Percentiles rank a stretch among this genome's conserved stretches.
These are phyloP conservation scores for Penicillium crustosum DNA, from an alignment of 2,329 filamentous ascomycete genomes.

Conservation along the genomic window DNA sequence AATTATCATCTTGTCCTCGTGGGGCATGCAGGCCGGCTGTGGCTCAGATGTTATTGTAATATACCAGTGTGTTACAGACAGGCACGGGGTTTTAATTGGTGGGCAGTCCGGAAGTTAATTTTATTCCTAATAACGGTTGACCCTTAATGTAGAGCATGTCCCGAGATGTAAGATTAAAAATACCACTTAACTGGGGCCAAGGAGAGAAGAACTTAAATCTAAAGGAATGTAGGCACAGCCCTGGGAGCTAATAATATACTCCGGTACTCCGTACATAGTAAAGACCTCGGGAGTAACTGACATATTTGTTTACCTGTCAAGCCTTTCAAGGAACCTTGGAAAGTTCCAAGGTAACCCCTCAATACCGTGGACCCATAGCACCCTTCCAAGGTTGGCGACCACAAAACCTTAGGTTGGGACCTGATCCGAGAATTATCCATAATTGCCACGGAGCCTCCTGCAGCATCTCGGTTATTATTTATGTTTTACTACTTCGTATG, in stretches of 20 bases:
- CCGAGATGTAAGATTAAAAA: not conserved
- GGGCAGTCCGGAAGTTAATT: not conserved
- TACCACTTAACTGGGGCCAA: not conserved
- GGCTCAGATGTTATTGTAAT: not conserved
- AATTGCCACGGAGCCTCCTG: not conserved
- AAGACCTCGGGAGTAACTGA: no score
- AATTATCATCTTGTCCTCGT: not conserved
- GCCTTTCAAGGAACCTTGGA: not conserved
- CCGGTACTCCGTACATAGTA: no score
- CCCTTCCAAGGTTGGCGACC: not conserved
- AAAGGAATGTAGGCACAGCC: not conserved
- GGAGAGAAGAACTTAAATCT: no score
- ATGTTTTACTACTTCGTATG: no score
- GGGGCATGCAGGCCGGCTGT: constrained; percentile 4
- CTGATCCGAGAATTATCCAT: not conserved
- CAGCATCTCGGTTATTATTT: not conserved
- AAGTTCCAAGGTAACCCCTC: not conserved
- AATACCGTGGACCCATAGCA: not conserved
- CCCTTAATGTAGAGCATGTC: not conserved
- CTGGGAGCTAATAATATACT: not conserved
- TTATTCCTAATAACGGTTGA: not conserved
- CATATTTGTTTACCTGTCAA: constrained; percentile 1
- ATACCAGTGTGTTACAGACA: not conserved
- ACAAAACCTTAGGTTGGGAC: no score
- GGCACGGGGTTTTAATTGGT: not conserved